Evolutionary conservation across 2,329 filamentous ascomycete genomes (phyloP), one percentile per base, ranked within the genome.

Genomic region (Berkeleyomyces basicola): DNA sequence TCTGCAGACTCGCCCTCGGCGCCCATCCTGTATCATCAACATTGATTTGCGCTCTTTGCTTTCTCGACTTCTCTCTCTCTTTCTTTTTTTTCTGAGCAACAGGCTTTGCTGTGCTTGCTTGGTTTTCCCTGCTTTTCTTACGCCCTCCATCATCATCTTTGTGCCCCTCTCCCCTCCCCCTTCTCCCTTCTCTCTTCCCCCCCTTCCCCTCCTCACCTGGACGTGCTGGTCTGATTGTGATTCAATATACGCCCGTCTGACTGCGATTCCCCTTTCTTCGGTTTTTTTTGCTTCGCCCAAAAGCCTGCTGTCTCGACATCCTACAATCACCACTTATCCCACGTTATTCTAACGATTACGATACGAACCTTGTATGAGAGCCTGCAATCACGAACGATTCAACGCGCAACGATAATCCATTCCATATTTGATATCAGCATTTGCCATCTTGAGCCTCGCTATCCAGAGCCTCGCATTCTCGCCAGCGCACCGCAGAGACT

Each of bases 311-410:
- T 14, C 31, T 11, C 51, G 33, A 55, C 10, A 55, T 9, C 33
- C 51, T 55, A 55, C 51, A 7, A 55, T 55, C n/a, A 55, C 51
- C 51, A 55, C 36, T 55, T 55, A 55, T 55, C 51, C 36, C 23
- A 39, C 11, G 10, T 36, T 55, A 4, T 36, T n/a, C 23, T 37
- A 14, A 55, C 51, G 14, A 55, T 55, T 31, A 55, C 33, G 51
- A 55, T 3, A 39, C 51, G 14, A 39, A 55, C 51, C 36, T 55
- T 55, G 5, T 37, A 55, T 31, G 51, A 55, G 11, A 55, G 51
- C 51, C 51, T 49, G 46, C 31, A n/a, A n/a, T 14, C 39, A 39
- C 51, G 33, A 55, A 39, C 23, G 23, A 23, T 23, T 23, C 23
- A 2, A 23, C 23, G 23, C 23, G 23, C 2, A 23, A 23, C 23